These are phyloP conservation scores for Phytophthora quininea DNA, from an alignment of 352 stramenopile species.

Conservation along the genomic window DNA sequence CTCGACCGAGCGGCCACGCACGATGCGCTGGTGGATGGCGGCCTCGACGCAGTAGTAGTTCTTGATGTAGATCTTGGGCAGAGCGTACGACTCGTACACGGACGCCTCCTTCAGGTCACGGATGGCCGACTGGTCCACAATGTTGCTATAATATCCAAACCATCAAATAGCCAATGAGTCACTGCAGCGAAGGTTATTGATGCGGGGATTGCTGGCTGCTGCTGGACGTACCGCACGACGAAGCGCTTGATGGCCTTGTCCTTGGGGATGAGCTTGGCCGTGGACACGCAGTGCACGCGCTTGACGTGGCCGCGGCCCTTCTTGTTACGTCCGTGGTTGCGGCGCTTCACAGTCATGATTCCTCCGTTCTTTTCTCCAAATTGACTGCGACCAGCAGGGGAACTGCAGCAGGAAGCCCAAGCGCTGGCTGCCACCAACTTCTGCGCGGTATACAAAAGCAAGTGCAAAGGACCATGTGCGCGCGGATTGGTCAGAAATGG, in stretches of 20 bases:
- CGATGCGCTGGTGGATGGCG: constrained; percentile 99
- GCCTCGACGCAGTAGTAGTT: constrained; percentile 99
- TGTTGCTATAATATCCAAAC: constrained; percentile 85
- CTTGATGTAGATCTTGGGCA: constrained; percentile 99
- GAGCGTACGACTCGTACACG: constrained; percentile 98
- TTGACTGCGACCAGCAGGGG: constrained; percentile 42
- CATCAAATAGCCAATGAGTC: constrained; percentile 7
- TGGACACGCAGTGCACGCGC: constrained; percentile 98
- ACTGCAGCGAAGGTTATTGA: neutral
- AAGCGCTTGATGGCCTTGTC: constrained; percentile 95
- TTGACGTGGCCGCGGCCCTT: constrained; percentile 99
- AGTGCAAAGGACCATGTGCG: constrained; percentile 5
- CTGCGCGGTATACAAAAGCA: constrained; percentile 35
- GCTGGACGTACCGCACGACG: constrained; percentile 81
- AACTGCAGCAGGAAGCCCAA: constrained; percentile 28
- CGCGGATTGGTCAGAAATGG: constrained; percentile 38
- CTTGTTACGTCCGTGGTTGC: constrained; percentile 99
- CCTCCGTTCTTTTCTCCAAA: constrained; percentile 89
- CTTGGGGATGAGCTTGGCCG: constrained; percentile 99
- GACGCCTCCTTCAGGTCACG: constrained; percentile 98
- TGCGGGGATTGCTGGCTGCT: neutral
- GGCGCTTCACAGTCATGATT: constrained; percentile 99
- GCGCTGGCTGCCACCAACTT: constrained; percentile 59
- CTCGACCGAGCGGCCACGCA: constrained; percentile 95
- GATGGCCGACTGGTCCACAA: constrained; percentile 98